A percentile compares a stretch with the other conserved stretches of the same genome.
These are phyloP conservation scores for Lagenaria siceraria DNA, from an alignment of 306 rosid genomes.

Conservation along the genomic window DNA sequence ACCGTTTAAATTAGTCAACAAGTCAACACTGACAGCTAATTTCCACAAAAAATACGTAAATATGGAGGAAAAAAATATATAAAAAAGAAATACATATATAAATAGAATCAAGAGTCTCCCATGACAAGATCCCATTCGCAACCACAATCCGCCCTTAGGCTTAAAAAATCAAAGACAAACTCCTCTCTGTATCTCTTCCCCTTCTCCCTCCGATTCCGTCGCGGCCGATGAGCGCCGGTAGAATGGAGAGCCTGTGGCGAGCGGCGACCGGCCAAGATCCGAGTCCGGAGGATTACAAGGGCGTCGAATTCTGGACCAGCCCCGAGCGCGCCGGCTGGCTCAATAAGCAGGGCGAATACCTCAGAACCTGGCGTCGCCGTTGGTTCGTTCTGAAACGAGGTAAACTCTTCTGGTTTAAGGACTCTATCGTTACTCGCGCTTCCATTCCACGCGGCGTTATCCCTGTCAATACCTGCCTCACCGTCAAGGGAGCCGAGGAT, in stretches of 20 bases:
- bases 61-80: neutral
- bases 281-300: slow-evolving; percentile 45
- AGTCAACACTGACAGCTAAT: slow-evolving; percentile 7
- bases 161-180: neutral
- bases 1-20: neutral
- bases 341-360: slow-evolving; percentile 59
- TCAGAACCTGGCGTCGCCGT: slow-evolving; percentile 66
- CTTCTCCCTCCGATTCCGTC: neutral
- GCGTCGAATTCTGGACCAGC: slow-evolving; percentile 49
- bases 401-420: slow-evolving; percentile 53
- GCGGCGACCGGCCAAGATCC: slow-evolving; percentile 68
- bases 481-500: slow-evolving; percentile 69
- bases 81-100: neutral
- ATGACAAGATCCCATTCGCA: neutral
- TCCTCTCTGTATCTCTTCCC: neutral
- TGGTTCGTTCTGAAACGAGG: slow-evolving; percentile 65
- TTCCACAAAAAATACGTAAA: neutral
- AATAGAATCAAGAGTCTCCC: neutral
- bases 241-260: slow-evolving; percentile 62
- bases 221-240: neutral
- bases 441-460: slow-evolving; percentile 55
- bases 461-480: slow-evolving; percentile 40
- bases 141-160: neutral
- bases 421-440: slow-evolving; percentile 18
- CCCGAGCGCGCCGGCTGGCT: slow-evolving; percentile 57